Base-by-base conservation (phyloP, 208 protist species). In the Wallacemonas sp. region DNA sequence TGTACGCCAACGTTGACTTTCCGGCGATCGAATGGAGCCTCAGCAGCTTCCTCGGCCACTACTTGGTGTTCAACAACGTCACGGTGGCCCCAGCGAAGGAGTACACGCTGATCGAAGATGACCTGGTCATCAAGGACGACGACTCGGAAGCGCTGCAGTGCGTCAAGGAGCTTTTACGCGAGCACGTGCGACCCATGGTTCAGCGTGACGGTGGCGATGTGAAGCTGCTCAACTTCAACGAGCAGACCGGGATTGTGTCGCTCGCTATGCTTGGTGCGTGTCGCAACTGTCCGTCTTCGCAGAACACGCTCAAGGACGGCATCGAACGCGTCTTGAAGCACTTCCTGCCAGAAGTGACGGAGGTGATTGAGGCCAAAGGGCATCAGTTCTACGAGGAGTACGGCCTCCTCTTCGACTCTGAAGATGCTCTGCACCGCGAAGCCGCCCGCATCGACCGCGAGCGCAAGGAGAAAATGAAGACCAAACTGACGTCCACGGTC, bases 161-260 rank as follows among this genome's bases (percentile, higher is more conserved):
- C 70, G 95, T 98, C 55, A 98, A 98, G 80, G 92, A 98, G 68
- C 83, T 98, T n/a, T 61, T 98, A 43, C 80, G 86, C 9, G 89
- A 90, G 61, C 85, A 95, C 63, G 81, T 98, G 16, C 85, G 92
- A 29, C 92, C 94, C 23, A 96, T 97, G 89, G 82, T 98, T 39
- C 94, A 97, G 80, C 85, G 89, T 27, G 94, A 98, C 72, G 92
- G 94, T 32, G 94, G 94, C 27, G 94, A 98, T 55, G 87, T 98
- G 58, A 89, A 93, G 60, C 72, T 95, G 66, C 64, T 95, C 14
- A 79, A 85, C 47, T 97, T 94, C 47, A 87, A 97, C 43, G 83
- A 86, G 39, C 76, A 90, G 48, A 95, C 78, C 1, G 93, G 93
- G n/a, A 65, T 96, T 3, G 93, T 97, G 17, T 92, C 86, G 23